Percentiles rank a stretch among this genome's conserved stretches.
phyloP scores from a whole-genome alignment of 306 rosid species.

The Pachyrhizus erosus region DNA sequence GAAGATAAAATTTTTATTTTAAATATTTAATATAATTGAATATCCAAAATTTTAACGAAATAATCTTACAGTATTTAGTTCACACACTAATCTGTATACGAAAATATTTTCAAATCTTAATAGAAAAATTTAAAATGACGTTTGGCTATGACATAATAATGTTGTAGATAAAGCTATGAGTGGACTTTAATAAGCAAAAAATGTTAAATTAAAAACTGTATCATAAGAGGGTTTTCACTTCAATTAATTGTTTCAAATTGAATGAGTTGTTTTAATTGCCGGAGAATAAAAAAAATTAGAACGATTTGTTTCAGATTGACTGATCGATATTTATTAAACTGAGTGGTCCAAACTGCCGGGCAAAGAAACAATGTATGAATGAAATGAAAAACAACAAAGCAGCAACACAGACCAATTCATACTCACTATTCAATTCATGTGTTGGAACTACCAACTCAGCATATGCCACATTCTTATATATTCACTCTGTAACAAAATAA shows the following conservation, averaged over 20 bases:
- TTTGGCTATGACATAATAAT: not conserved
- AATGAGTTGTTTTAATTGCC: not conserved
- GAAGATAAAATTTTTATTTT: no score
- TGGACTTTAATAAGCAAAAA: not conserved
- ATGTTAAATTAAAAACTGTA: not conserved
- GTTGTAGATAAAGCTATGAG: not conserved
- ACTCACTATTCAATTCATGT: no score
- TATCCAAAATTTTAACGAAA: no score
- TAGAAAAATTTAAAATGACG: not conserved
- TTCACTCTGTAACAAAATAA: no score
- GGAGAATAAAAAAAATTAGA: not conserved
- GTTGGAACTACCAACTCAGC: no score
- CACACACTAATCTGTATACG: no score
- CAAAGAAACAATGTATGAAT: not conserved
- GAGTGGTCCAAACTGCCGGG: not conserved
- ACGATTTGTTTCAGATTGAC: not conserved
- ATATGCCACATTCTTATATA: no score
- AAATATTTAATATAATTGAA: no score
- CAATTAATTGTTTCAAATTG: not conserved
- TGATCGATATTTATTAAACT: not conserved
- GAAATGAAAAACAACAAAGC: no score
- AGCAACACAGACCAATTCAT: no score
- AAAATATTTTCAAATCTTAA: not conserved
- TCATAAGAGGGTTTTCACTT: not conserved
- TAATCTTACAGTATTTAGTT: not conserved